phyloP scores from a whole-genome alignment of 2,329 filamentous ascomycete genomes.

The Chrysoporthe puriensis region DNA sequence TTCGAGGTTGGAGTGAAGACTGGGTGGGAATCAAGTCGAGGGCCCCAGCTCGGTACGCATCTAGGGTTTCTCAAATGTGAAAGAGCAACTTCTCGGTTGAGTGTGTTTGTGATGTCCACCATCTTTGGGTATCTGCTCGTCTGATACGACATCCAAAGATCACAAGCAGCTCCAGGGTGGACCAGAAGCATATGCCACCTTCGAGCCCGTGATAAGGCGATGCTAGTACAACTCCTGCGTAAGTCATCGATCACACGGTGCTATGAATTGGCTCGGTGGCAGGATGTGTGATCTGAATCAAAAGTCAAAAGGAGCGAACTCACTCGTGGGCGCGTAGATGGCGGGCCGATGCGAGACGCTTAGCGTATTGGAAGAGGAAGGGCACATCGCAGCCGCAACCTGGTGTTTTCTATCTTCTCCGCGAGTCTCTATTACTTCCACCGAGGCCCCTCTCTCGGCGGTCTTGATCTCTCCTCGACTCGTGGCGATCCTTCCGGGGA shows the following conservation, averaged over 20 bases:
- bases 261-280: not conserved
- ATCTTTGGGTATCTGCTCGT: not conserved
- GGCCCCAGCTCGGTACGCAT: not conserved
- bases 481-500: conserved; percentile 32
- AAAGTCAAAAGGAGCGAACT: not conserved
- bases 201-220: not conserved
- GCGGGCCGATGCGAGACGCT: not conserved
- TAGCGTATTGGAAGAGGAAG: not conserved
- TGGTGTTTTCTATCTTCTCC: conserved; percentile 27
- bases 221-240: not conserved
- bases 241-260: not conserved
- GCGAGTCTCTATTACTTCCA: conserved; percentile 36
- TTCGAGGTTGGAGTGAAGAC: not conserved
- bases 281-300: not conserved
- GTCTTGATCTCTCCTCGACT: conserved; percentile 30
- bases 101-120: not conserved
- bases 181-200: not conserved
- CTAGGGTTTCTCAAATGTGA: not conserved
- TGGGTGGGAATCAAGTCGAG: not conserved
- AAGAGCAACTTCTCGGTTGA: not conserved
- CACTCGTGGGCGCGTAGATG: not conserved
- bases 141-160: not conserved
- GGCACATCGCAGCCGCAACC: too few species aligned
- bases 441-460: conserved; percentile 38
- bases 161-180: not conserved